These are phyloP conservation scores for Colletotrichum salicis DNA, from an alignment of 2,329 filamentous ascomycete genomes.

Conservation along the genomic window DNA sequence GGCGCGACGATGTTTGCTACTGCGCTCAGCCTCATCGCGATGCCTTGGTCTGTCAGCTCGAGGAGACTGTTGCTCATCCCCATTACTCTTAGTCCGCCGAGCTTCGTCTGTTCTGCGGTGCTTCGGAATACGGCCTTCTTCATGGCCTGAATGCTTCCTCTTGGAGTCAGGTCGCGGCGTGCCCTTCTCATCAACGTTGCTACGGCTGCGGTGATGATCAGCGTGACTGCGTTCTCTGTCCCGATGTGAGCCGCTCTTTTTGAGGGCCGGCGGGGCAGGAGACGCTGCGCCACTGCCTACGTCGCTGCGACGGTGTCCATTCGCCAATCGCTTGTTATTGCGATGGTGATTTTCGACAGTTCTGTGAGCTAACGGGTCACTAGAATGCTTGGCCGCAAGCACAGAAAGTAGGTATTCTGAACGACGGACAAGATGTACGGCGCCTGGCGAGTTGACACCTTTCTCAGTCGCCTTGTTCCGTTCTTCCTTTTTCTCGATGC, in stretches of 20 bases:
- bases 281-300: constrained; percentile 75
- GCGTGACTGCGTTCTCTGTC: constrained; percentile 58
- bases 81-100: constrained; percentile 50
- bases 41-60: constrained; percentile 44
- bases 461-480: constrained; percentile 82
- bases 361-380: constrained; percentile 79
- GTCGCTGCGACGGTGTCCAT: constrained; percentile 70
- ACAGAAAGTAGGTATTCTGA: constrained; percentile 97
- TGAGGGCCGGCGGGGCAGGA: constrained; percentile 68
- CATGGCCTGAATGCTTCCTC: constrained; percentile 67
- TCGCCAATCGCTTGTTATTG: constrained; percentile 84
- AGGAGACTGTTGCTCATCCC: constrained; percentile 48
- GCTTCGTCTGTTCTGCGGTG: constrained; percentile 53
- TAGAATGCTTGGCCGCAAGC: constrained; percentile 84
- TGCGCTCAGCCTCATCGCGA: constrained; percentile 41
- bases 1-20: constrained; percentile 49
- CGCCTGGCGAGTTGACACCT: constrained; percentile 91
- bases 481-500: constrained; percentile 97
- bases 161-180: constrained; percentile 66
- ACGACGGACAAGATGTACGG: constrained; percentile 93
- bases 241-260: constrained; percentile 58
- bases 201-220: constrained; percentile 63
- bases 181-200: constrained; percentile 61
- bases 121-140: constrained; percentile 56
- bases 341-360: constrained; percentile 93